phyloP scores from a whole-genome alignment of 495 filamentous ascomycete genomes.

The Podospora anserina region DNA sequence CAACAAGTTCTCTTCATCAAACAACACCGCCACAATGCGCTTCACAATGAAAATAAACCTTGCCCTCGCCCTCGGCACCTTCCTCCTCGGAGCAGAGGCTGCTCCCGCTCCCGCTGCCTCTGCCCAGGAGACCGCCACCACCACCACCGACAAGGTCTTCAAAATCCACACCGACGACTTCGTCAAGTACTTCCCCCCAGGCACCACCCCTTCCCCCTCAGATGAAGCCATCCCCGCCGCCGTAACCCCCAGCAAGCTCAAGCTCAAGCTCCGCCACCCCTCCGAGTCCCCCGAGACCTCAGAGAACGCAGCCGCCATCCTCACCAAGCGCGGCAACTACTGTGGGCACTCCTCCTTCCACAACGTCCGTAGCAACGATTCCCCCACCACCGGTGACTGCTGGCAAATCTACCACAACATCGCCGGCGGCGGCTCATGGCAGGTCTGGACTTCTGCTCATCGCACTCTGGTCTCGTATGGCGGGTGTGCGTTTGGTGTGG shows the following conservation, averaged over 20 bases:
- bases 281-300: not conserved
- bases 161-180: not conserved
- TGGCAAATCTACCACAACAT: not conserved
- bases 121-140: not conserved
- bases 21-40: not conserved
- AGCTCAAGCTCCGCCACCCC: not conserved
- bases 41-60: not conserved
- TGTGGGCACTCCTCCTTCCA: not conserved
- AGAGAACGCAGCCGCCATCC: not conserved
- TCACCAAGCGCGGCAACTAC: not conserved
- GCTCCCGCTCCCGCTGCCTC: too few relatives aligned
- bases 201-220: not conserved
- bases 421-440: not conserved
- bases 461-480: not conserved
- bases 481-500: not conserved
- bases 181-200: not conserved
- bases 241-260: not conserved
- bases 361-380: not conserved
- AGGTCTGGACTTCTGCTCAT: not conserved
- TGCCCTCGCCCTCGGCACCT: not conserved
- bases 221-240: not conserved
- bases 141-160: not conserved
- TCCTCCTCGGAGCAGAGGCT: not conserved
- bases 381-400: not conserved
- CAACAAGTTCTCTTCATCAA: not conserved